These are phyloP conservation scores for Sisymbrium irio DNA, from an alignment of 345 rosid genomes.

Conservation along the genomic window DNA sequence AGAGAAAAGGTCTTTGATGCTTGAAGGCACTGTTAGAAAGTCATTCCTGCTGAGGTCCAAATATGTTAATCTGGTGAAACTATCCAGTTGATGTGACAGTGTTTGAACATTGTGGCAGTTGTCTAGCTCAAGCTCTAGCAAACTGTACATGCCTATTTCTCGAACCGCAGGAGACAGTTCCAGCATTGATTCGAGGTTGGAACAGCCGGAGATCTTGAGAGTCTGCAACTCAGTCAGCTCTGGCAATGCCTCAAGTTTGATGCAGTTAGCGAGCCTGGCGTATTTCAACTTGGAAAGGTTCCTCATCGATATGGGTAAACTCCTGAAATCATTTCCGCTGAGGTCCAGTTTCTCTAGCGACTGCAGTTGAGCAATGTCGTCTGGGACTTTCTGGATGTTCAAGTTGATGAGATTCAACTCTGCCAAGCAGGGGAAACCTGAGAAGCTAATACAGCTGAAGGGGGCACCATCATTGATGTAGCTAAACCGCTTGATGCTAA, in stretches of 20 bases:
- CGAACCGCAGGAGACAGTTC: neutral
- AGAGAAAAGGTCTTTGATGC: neutral
- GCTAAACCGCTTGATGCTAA: slow-evolving; percentile 12
- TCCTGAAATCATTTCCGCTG: neutral
- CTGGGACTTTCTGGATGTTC: neutral
- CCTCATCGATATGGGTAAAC: neutral
- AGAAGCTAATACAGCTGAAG: neutral
- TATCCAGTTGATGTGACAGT: neutral
- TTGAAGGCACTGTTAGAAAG: neutral
- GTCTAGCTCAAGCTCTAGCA: neutral
- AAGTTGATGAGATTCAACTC: neutral
- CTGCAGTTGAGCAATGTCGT: neutral
- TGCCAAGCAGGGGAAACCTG: neutral
- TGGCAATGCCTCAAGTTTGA: neutral
- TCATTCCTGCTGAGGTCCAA: neutral
- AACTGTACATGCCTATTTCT: neutral
- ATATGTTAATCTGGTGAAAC: neutral
- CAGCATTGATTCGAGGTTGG: neutral
- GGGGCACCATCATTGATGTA: neutral
- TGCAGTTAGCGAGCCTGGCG: neutral
- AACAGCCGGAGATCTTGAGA: neutral
- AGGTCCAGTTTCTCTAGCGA: neutral
- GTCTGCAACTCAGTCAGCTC: neutral
- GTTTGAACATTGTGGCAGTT: neutral
- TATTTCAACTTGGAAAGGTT: neutral